phyloP scores from a whole-genome alignment of 306 rosid genomes.

The Cucurbita moschata region DNA sequence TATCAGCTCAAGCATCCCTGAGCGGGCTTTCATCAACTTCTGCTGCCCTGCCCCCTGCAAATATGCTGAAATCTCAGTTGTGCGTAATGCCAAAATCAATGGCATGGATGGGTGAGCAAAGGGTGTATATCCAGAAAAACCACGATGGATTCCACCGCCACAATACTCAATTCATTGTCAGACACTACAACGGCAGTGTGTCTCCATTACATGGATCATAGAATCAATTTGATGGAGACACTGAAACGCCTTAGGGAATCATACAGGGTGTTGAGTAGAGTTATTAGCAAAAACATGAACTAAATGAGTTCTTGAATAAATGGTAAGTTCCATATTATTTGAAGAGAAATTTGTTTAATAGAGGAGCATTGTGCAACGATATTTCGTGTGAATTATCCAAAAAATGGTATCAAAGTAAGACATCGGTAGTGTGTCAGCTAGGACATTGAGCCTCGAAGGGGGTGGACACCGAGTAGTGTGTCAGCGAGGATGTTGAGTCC shows the following conservation, averaged over 20 bases:
- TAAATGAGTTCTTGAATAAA: neutral
- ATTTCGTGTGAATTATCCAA: neutral
- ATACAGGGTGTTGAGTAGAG: too few relatives aligned
- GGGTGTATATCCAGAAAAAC: constrained; percentile 49
- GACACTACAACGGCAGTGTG: constrained; percentile 83
- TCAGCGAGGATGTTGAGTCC: too few relatives aligned
- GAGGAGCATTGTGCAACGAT: neutral
- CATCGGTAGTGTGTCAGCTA: too few relatives aligned
- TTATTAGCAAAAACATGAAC: neutral
- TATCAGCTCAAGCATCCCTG: constrained; percentile 50
- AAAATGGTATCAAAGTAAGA: neutral
- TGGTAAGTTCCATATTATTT: neutral
- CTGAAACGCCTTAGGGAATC: neutral
- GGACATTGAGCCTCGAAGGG: too few relatives aligned
- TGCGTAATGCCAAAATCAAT: constrained; percentile 67
- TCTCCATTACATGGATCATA: constrained; percentile 15
- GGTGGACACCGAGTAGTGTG: too few relatives aligned
- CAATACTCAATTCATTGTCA: constrained; percentile 60
- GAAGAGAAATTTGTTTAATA: neutral
- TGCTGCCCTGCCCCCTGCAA: neutral
- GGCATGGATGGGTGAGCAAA: constrained; percentile 67
- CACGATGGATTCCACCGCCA: constrained; percentile 72
- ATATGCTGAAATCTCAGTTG: constrained; percentile 2
- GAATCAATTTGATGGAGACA: too few relatives aligned
- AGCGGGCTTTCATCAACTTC: constrained; percentile 30